Evolutionary conservation across 495 filamentous ascomycete species (phyloP), one percentile per base, ranked within the genome.

Genomic region (Lasiosphaeria hispida): DNA sequence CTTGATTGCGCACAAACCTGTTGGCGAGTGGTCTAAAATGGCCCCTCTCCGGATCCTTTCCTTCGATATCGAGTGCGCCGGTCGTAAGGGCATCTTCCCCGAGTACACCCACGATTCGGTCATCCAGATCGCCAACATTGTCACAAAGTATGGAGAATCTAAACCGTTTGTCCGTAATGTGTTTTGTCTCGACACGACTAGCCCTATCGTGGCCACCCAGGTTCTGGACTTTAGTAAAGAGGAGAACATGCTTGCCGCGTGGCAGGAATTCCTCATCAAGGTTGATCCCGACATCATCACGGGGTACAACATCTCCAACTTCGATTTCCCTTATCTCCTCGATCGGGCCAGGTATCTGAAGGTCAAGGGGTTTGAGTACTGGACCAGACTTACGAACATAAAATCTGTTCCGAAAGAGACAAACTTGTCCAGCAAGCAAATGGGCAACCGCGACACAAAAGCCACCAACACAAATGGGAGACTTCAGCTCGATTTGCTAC

Each of bases 1-100:
- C 65, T 74, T 99, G 38, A 87, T 96, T 57, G 85, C 94, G 7
- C 93, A 97, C 69, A 80, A 88, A 19, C 84, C 90, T n/a, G 87
- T 89, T 56, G 94, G 92, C 4, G 94, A 97, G 68, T 99, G 94
- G 90, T 90, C 90, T 9, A 99, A 96, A 74, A 97, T 99, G 90
- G 95, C 94, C 0, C 94, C 94, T 1, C 77, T 99, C 15, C 85
- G 94, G 38, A 85, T 96, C 50, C 72, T 99, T 11, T 97, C 92
- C 2, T 97, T 99, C 61, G 94, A 99, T 83, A 99, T 99, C 62
- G 94, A 99, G 70, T 99, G 94, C 69, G 95, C 94, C 58, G 94
- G 94, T 23, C 89, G 94, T 60, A 96, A 97, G 72, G 94, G 94
- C 39, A 87, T 99, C 68, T 99, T 99, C 69, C 94, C 94, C 4